Conservation (phyloP, 257 asterid genomes). For the Dorcoceras hygrometricum region DNA sequence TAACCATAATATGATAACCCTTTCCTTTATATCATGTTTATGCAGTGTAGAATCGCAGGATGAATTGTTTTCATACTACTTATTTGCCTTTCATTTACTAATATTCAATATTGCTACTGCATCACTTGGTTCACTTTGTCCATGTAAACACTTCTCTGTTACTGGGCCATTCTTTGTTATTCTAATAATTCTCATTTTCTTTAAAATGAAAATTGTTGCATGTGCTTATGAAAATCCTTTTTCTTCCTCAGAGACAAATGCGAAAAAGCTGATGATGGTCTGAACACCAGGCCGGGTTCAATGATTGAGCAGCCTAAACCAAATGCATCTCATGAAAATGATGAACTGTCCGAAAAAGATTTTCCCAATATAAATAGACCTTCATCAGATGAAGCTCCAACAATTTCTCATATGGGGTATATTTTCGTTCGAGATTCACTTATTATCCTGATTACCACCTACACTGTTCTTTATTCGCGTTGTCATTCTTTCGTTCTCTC, state of each 20-base stretch:
- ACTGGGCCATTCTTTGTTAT: neutral
- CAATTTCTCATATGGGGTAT: slow-evolving; percentile 38
- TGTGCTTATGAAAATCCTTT: neutral
- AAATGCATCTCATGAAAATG: slow-evolving; percentile 1
- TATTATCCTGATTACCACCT: neutral
- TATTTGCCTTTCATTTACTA: neutral
- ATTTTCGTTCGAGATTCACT: slow-evolving; percentile 8
- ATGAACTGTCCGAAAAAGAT: slow-evolving; percentile 29
- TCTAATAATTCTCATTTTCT: neutral
- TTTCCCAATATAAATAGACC: slow-evolving; percentile 35
- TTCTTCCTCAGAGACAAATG: slow-evolving; percentile 39
- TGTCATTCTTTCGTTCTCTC: neutral
- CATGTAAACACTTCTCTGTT: neutral
- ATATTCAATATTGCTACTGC: neutral
- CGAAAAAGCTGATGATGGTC: slow-evolving; percentile 49
- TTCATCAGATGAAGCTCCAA: slow-evolving; percentile 29
- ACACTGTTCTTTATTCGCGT: neutral
- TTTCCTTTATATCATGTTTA: neutral
- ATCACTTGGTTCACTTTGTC: too few relatives aligned
- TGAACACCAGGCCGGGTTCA: slow-evolving; percentile 35
- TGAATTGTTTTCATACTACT: neutral
- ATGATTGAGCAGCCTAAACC: slow-evolving; percentile 26
- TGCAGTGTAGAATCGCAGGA: neutral
- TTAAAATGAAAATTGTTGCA: neutral
- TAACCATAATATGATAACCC: slow-evolving; percentile 16